These are phyloP conservation scores for Fusarium sp. DNA, from an alignment of 2,329 filamentous ascomycete genomes.

Conservation along the genomic window DNA sequence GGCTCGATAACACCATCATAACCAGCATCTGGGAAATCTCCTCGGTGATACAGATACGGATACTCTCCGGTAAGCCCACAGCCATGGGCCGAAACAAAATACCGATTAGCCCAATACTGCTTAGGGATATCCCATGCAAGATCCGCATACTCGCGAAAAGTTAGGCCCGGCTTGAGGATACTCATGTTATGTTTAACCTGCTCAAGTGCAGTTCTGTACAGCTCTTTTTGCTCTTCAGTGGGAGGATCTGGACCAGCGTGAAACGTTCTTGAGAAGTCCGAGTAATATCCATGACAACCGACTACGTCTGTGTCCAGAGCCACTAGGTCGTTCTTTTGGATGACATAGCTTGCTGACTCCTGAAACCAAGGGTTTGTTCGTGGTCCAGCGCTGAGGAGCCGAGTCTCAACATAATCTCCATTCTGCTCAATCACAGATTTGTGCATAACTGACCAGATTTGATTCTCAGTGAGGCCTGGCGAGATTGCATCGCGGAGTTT, in stretches of 20 bases:
- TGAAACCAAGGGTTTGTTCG: conserved; percentile 14
- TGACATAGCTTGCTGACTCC: conserved; percentile 8
- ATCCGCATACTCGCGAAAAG: conserved; percentile 11
- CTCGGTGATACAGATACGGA: conserved; percentile 3
- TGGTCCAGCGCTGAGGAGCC: neutral
- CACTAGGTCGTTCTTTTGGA: conserved; percentile 10
- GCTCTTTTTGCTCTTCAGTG: neutral
- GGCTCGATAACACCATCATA: conserved; percentile 13
- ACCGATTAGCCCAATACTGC: neutral
- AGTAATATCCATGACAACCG: conserved; percentile 17
- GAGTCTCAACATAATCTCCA: conserved; percentile 8
- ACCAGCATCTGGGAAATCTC: conserved; percentile 5
- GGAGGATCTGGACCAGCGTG: conserved; percentile 6
- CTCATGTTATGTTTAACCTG: conserved; percentile 9
- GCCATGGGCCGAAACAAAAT: conserved; percentile 15
- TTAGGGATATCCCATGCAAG: conserved; percentile 3
- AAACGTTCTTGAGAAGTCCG: conserved; percentile 10
- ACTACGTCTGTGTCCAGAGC: conserved; percentile 14
- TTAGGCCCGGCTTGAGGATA: conserved; percentile 13
- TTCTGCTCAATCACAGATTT: conserved; percentile 14
- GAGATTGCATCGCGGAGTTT: neutral
- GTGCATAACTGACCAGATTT: conserved; percentile 7
- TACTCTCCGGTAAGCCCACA: conserved; percentile 13
- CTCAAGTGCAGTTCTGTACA: conserved; percentile 1
- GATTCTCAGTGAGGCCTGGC: conserved; percentile 6